phyloP scores from a whole-genome alignment of 805 yeast genomes.

The Wickerhamiella australiensis region DNA sequence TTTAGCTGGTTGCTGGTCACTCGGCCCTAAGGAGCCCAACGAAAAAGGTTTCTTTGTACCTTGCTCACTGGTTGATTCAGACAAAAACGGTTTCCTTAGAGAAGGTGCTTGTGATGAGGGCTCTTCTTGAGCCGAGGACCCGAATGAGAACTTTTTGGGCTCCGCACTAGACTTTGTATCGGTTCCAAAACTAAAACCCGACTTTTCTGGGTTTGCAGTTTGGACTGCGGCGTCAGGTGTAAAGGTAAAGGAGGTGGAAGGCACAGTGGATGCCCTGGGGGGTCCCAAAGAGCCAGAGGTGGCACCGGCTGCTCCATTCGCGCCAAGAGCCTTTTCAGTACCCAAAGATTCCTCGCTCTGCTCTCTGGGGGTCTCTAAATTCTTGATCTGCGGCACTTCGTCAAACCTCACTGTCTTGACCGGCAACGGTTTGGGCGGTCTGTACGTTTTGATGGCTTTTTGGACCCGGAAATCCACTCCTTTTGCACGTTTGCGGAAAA shows the following conservation, averaged over 20 bases:
- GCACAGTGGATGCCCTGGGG: background rate
- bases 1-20: background rate
- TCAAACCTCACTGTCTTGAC: background rate
- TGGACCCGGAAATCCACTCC: background rate
- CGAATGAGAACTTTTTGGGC: background rate
- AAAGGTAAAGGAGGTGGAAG: background rate
- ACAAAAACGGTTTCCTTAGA: no score
- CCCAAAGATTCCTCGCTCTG: background rate
- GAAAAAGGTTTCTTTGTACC: background rate
- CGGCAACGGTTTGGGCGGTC: slow-evolving; percentile 7
- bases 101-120: background rate
- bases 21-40: background rate
- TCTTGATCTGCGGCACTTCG: background rate
- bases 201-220: no score
- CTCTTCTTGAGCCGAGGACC: background rate
- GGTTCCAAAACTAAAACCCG: background rate
- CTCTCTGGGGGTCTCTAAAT: background rate
- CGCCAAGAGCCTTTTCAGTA: no score
- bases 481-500: background rate
- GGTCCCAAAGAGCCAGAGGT: background rate
- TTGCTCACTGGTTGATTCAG: no score
- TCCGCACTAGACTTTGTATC: background rate
- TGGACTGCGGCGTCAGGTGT: background rate
- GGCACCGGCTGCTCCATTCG: background rate
- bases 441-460: slow-evolving; percentile 2